Conservation (phyloP, 495 filamentous ascomycete genomes). For the Annulohypoxylon stygium region DNA sequence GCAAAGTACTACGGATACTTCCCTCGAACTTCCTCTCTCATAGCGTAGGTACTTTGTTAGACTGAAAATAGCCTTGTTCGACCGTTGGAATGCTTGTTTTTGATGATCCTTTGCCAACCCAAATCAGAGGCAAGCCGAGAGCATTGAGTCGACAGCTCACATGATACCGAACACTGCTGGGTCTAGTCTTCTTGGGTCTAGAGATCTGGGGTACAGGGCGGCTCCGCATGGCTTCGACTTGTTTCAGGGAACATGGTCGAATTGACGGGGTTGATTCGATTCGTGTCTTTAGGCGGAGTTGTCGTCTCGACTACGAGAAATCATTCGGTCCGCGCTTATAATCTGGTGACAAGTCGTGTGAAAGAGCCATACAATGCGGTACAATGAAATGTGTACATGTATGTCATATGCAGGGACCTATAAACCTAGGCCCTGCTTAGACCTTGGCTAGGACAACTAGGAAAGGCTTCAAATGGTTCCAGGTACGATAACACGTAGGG, state of each 20-base stretch:
- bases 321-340: conserved; percentile 16
- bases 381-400: background rate
- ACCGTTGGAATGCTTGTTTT: conserved; percentile 22
- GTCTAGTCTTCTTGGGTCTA: conserved; percentile 25
- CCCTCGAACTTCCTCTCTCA: background rate
- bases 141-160: conserved; percentile 33
- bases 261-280: conserved; percentile 6
- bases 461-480: background rate
- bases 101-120: conserved; percentile 9
- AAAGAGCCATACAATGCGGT: background rate
- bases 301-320: conserved; percentile 17
- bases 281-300: conserved; percentile 13
- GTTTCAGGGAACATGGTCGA: conserved; percentile 19
- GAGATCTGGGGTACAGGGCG: conserved; percentile 34
- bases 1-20: conserved; percentile 1
- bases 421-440: conserved; percentile 1
- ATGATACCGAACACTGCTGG: conserved; percentile 35
- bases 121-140: conserved; percentile 13
- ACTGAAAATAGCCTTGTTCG: conserved; percentile 12
- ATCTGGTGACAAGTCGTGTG: conserved; percentile 16
- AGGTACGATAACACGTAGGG: background rate
- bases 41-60: conserved; percentile 21
- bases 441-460: conserved; percentile 9
- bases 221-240: conserved; percentile 23
- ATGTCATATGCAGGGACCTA: conserved; percentile 43